These are phyloP conservation scores for Nicotiana knightiana DNA, from an alignment of 257 asterid genomes.

Conservation along the genomic window DNA sequence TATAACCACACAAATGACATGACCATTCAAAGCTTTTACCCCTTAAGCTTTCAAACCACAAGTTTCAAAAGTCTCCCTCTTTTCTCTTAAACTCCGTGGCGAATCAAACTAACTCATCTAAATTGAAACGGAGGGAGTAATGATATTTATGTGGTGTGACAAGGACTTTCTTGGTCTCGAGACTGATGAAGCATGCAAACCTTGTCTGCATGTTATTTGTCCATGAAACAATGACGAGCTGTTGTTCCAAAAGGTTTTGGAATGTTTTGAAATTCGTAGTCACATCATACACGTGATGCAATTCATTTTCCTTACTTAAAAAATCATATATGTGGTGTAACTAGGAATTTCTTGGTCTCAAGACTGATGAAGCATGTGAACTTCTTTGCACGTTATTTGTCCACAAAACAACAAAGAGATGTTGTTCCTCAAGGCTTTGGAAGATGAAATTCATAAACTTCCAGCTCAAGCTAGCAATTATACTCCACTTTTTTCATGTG, in stretches of 20 bases:
- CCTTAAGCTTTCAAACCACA: too few relatives aligned
- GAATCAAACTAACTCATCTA: too few relatives aligned
- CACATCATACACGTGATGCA: too few relatives aligned
- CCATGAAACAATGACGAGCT: not conserved
- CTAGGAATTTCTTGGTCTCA: conserved; percentile 1
- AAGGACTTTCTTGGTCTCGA: not conserved
- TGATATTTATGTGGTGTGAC: not conserved
- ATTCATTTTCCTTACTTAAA: too few relatives aligned
- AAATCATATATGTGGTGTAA: not conserved
- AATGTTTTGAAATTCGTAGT: not conserved
- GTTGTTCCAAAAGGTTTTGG: not conserved
- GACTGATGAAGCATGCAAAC: not conserved
- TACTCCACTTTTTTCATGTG: not conserved
- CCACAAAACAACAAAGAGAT: not conserved
- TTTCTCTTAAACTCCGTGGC: too few relatives aligned
- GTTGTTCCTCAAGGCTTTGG: not conserved
- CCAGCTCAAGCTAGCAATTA: not conserved
- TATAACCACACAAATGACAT: too few relatives aligned
- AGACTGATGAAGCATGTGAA: not conserved
- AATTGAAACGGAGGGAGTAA: too few relatives aligned
- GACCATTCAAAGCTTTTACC: too few relatives aligned
- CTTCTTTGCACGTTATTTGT: not conserved
- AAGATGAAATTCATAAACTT: not conserved
- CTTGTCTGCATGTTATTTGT: not conserved
- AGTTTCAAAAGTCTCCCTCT: too few relatives aligned